Evolutionary conservation across 2,329 filamentous ascomycete species (phyloP), one percentile per base, ranked within the genome.

Genomic region (Pestalotiopsis sp.): DNA sequence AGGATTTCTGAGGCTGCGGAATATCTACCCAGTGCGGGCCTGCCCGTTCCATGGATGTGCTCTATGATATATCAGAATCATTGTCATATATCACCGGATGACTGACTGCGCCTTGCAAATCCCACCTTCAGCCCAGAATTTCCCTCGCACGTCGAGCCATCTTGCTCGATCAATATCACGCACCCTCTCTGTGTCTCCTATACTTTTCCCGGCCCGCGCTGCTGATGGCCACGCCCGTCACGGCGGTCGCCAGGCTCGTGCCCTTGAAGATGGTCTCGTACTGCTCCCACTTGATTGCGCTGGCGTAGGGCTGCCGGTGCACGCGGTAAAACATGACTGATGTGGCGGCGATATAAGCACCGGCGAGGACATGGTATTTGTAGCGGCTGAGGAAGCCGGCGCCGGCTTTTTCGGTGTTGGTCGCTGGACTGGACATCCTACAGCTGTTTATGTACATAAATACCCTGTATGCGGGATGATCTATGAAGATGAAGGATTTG

Each of bases 351-450:
- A 91, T 90, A 1, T 90, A 92, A 1, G 90, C 91, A 71, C 92
- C 90, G 67, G 92, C 92, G 13, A 93, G 90, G 72, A 93, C 90
- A 67, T 93, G 91, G 71, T 92, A 89, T 55, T 88, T 83, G 12
- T 70, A 68, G 3, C 60, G 63, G 41, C 38, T 14, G 49, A 69
- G 61, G 52, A 49, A 25, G 11, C 57, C 20, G 27, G 17, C 12
- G 57, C 17, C 27, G 11, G 23, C 2, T 36, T 36, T 7, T 6
- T 59, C 4, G 45, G 14, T n/a, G 17, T 17, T 27, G 23, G 23
- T 13, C 20, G 11, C 17, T 58, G 23, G 23, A 23, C 27, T 14
- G 1, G 23, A 14, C 27, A 36, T 59, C 17, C 12, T 36, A 12
- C 23, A 27, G 25, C 14, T 14, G 5, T n/a, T 2, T 27, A 12